phyloP scores from a whole-genome alignment of 441 rosid genomes.

The Gossypium lobatum region DNA sequence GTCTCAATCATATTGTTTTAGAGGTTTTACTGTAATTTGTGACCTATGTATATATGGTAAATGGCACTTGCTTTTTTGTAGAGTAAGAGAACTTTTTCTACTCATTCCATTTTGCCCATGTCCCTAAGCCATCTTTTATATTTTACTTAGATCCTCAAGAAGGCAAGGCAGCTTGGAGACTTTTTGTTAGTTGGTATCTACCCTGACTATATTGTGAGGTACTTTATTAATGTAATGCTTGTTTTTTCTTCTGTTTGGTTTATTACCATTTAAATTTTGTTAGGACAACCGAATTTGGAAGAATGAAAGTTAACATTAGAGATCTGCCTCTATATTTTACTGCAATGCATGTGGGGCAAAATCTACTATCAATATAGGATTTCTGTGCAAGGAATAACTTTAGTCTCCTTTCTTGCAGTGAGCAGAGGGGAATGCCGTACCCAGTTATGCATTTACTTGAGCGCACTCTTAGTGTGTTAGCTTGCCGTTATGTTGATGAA shows the following conservation, averaged over 20 bases:
- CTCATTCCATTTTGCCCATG: background rate
- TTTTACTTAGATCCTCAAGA: slow-evolving; percentile 60
- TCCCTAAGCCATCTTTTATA: slow-evolving; percentile 8
- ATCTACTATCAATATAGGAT: background rate
- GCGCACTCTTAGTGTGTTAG: slow-evolving; percentile 82
- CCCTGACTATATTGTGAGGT: slow-evolving; percentile 86
- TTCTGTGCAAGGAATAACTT: slow-evolving; percentile 1
- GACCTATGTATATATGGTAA: background rate
- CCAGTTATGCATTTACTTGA: slow-evolving; percentile 95
- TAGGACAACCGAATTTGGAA: background rate
- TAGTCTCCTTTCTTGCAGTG: slow-evolving; percentile 38
- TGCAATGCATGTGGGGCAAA: background rate
- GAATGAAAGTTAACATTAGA: background rate
- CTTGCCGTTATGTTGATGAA: slow-evolving; percentile 94
- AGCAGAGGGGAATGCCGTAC: slow-evolving; percentile 58
- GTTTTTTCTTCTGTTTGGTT: background rate
- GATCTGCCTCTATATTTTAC: background rate
- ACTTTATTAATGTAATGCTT: slow-evolving; percentile 2
- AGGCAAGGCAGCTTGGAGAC: slow-evolving; percentile 87
- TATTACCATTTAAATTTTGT: background rate
- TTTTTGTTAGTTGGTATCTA: slow-evolving; percentile 85
- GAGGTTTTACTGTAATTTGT: background rate
- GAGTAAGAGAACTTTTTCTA: background rate
- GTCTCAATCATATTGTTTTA: background rate
- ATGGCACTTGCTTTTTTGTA: background rate